A percentile compares a stretch with the other conserved stretches of the same genome.
Evolutionary conservation across 2,329 filamentous ascomycete species (phyloP).

Genomic region (Microsporum ferrugineum): DNA sequence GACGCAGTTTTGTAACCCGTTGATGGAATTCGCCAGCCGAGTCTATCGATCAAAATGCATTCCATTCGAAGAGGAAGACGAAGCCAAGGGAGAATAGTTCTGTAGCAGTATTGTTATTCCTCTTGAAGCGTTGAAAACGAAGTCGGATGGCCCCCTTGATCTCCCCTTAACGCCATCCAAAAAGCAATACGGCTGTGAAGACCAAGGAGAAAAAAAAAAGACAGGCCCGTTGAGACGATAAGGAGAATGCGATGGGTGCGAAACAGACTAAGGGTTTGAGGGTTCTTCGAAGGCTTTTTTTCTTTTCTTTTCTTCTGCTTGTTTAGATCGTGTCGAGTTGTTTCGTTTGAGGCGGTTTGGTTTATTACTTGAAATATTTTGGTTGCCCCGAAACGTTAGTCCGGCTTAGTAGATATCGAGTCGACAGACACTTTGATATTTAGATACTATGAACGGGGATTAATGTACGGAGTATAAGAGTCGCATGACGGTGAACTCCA

Average conservation of each 20-base stretch:
- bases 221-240: not conserved
- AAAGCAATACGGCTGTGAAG: not conserved
- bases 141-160: not conserved
- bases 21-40: not conserved
- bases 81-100: not conserved
- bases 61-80: not conserved
- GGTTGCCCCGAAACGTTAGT: not conserved
- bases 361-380: not conserved
- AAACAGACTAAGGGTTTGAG: not conserved
- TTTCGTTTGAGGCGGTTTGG: not conserved
- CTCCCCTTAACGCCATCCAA: slow-evolving; percentile 2
- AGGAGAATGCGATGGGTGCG: not conserved
- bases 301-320: not conserved
- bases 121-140: not conserved
- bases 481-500: not conserved
- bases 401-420: not conserved
- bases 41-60: not conserved
- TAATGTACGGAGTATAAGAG: not conserved
- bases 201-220: not conserved
- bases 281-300: no score
- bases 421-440: not conserved
- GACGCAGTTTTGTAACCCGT: not conserved
- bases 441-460: not conserved
- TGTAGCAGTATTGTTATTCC: not conserved
- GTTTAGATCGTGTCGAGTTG: not conserved